Evolutionary conservation across 306 rosid genomes (phyloP).

Genomic region (Hippophae gyantsensis): DNA sequence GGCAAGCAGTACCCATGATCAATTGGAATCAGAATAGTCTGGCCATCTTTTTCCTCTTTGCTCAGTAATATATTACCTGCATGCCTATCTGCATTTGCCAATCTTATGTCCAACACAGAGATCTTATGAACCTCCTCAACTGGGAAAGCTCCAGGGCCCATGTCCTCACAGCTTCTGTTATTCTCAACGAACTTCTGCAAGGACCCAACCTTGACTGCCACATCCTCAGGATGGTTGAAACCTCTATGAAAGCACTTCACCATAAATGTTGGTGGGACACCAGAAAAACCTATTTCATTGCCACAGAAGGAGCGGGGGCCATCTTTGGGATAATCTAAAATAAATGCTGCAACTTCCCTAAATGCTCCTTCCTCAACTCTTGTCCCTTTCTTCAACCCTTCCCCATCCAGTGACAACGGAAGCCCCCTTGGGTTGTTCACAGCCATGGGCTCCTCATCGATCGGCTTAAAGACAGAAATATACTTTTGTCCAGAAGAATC

Average conservation of each 20-base stretch:
- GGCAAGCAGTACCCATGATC: constrained; percentile 99
- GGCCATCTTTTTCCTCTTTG: constrained; percentile 37
- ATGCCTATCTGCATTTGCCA: constrained; percentile 92
- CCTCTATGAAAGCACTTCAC: constrained; percentile 55
- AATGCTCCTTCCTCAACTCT: constrained; percentile 88
- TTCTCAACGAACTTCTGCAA: constrained; percentile 86
- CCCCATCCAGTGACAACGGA: constrained; percentile 73
- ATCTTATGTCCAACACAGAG: constrained; percentile 69
- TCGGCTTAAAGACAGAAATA: constrained; percentile 82
- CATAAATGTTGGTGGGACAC: constrained; percentile 80
- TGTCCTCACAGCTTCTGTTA: constrained; percentile 84
- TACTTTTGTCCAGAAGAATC: constrained; percentile 59
- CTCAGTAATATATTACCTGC: constrained; percentile 76
- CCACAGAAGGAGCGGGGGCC: constrained; percentile 45
- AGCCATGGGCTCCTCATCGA: constrained; percentile 98
- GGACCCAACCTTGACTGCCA: constrained; percentile 70
- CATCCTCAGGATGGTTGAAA: constrained; percentile 57
- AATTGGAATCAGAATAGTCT: constrained; percentile 63
- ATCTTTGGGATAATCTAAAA: constrained; percentile 66
- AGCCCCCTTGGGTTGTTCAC: constrained; percentile 78
- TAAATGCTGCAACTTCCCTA: constrained; percentile 96
- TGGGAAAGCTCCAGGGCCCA: constrained; percentile 78
- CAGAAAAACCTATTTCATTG: constrained; percentile 64
- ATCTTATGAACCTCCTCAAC: constrained; percentile 83
- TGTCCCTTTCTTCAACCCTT: constrained; percentile 88